Conservation (phyloP, 1,139 yeast species). For the Debaryomyces coudertii region DNA sequence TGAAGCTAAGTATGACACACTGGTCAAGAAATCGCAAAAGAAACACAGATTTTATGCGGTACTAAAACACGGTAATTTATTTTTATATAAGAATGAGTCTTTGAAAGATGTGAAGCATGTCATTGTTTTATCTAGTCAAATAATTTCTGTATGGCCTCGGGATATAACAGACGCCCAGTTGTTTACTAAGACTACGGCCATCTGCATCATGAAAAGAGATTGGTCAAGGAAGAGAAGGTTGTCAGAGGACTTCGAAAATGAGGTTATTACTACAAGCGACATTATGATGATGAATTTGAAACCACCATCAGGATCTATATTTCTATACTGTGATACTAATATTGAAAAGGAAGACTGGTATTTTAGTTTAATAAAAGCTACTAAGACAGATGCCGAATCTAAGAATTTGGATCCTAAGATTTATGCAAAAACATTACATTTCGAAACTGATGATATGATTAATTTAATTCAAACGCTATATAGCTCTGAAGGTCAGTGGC, state of each 20-base stretch:
- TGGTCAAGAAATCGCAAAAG: slow-evolving; percentile 30
- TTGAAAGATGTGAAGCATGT: slow-evolving; percentile 76
- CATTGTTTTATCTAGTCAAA: slow-evolving; percentile 69
- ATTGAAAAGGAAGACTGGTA: slow-evolving; percentile 92
- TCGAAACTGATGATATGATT: slow-evolving; percentile 70
- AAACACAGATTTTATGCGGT: slow-evolving; percentile 71
- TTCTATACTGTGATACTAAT: slow-evolving; percentile 74
- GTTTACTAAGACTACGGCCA: slow-evolving; percentile 78
- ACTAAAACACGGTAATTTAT: slow-evolving; percentile 81
- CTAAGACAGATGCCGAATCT: slow-evolving; percentile 43
- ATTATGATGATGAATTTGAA: slow-evolving; percentile 23
- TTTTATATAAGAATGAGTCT: slow-evolving; percentile 72
- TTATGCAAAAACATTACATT: slow-evolving; percentile 75
- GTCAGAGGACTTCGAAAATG: slow-evolving; percentile 27
- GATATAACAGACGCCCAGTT: slow-evolving; percentile 69
- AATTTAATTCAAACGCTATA: slow-evolving; percentile 74
- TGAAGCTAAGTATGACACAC: slow-evolving; percentile 8
- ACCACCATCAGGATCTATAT: slow-evolving; percentile 65
- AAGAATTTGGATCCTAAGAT: slow-evolving; percentile 31
- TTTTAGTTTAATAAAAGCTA: slow-evolving; percentile 76
- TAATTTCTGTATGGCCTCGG: slow-evolving; percentile 88
- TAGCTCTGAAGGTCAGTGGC: slow-evolving; percentile 80
- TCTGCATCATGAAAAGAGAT: slow-evolving; percentile 60
- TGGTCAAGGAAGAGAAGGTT: slow-evolving; percentile 33
- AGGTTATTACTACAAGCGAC: slow-evolving; percentile 24